Evolutionary conservation across 352 stramenopile species (phyloP).

Genomic region (Phytopythium litorale): DNA sequence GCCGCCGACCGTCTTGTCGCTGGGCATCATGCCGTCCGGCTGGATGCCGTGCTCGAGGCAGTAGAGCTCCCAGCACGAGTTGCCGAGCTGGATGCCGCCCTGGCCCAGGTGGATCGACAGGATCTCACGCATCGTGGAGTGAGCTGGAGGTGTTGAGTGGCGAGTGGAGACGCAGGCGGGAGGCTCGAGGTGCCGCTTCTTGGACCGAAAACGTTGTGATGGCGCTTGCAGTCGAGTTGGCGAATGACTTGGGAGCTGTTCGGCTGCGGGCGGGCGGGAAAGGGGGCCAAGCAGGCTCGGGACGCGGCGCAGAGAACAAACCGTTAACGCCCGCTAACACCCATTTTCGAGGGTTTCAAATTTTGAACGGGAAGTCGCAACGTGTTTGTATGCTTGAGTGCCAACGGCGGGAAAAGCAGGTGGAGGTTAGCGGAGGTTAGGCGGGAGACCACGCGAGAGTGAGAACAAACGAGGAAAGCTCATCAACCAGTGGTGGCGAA

Average conservation of each 20-base stretch:
- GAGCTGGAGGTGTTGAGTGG: not conserved
- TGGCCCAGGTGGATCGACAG: conserved; percentile 96
- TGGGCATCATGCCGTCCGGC: conserved; percentile 57
- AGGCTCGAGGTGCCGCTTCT: not conserved
- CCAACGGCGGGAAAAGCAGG: not conserved
- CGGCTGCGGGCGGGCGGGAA: not conserved
- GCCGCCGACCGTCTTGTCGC: conserved; percentile 8
- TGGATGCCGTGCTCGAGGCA: conserved; percentile 89
- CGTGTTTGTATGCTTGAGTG: not conserved
- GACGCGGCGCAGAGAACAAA: conserved; percentile 5
- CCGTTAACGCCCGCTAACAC: not conserved
- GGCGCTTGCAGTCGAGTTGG: conserved; percentile 9
- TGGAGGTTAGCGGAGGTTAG: not conserved
- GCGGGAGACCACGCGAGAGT: not conserved
- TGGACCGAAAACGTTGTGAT: conserved; percentile 13
- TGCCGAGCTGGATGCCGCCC: conserved; percentile 70
- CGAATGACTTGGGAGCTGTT: not conserved
- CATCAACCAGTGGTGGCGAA: not conserved
- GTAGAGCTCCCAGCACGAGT: conserved; percentile 89
- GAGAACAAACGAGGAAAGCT: not conserved
- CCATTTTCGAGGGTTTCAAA: not conserved
- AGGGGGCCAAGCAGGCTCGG: not conserved
- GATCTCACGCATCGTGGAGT: conserved; percentile 82
- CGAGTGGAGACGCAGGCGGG: not conserved
- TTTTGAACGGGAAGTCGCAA: not conserved